Conservation (phyloP, 257 asterid species). For the Plectranthus barbatus region DNA sequence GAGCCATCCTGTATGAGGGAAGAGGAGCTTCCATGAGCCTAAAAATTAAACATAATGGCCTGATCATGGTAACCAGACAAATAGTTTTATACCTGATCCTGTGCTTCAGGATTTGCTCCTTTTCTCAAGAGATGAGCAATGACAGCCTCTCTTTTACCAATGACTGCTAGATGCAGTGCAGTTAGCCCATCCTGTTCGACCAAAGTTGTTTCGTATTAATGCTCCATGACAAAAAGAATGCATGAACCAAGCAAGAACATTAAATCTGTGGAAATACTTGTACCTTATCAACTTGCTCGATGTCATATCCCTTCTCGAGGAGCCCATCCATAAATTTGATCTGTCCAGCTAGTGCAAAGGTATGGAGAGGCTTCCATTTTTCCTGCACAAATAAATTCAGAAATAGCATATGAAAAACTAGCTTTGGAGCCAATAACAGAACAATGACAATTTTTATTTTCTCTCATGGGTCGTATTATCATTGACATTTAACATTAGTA, state of each 20-base stretch:
- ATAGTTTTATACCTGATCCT: conserved; percentile 52
- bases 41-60: neutral
- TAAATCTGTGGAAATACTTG: neutral
- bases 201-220: neutral
- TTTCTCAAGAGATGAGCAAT: conserved; percentile 88
- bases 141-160: conserved; percentile 84
- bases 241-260: conserved; percentile 9
- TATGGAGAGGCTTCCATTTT: conserved; percentile 84
- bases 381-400: conserved; percentile 27
- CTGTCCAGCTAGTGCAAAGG: conserved; percentile 77
- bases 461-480: too few species aligned
- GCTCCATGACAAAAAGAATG: neutral
- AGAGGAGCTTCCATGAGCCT: neutral
- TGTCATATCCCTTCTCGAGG: conserved; percentile 44
- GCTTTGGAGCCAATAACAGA: neutral
- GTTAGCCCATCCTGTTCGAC: conserved; percentile 71
- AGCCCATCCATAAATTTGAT: conserved; percentile 70
- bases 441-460: neutral
- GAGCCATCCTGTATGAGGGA: conserved; percentile 57
- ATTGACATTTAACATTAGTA: neutral
- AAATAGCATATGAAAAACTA: neutral
- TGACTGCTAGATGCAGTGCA: conserved; percentile 80
- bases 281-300: conserved; percentile 60
- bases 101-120: conserved; percentile 75
- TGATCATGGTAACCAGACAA: neutral